These are phyloP conservation scores for Rhododendron ferrugineum DNA, from an alignment of 148 eudicot species.

Conservation along the genomic window DNA sequence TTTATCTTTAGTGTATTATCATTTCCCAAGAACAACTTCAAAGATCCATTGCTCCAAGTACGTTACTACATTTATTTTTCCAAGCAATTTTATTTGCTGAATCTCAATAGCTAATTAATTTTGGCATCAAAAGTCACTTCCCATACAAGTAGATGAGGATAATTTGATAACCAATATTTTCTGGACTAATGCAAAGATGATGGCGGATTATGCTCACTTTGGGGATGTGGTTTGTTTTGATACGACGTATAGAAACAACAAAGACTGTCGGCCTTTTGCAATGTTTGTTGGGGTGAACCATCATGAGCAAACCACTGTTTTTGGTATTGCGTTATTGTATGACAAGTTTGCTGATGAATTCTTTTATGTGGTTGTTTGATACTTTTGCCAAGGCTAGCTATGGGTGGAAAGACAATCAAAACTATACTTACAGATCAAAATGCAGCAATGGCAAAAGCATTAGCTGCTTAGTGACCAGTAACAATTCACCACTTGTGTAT, in stretches of 20 bases:
- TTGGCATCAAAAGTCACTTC: too few relatives aligned
- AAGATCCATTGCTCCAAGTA: too few relatives aligned
- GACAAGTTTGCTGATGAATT: too few relatives aligned
- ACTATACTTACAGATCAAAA: background rate
- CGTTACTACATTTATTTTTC: too few relatives aligned
- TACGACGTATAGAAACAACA: background rate
- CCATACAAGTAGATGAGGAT: background rate
- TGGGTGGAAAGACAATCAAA: background rate
- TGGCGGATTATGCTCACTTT: background rate
- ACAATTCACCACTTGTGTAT: background rate
- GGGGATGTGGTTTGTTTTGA: background rate
- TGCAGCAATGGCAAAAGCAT: background rate
- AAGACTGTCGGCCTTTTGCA: background rate
- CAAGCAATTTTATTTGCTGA: too few relatives aligned
- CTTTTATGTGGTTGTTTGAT: background rate
- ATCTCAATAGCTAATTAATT: too few relatives aligned
- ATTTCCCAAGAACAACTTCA: too few relatives aligned
- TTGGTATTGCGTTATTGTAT: background rate
- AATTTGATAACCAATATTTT: background rate
- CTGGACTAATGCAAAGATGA: background rate
- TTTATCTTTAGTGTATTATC: too few relatives aligned
- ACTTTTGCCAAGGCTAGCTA: background rate
- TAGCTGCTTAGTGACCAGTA: background rate
- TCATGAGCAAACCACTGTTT: background rate
- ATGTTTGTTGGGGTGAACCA: conserved; percentile 1